Evolutionary conservation across 2,329 filamentous ascomycete species (phyloP).

Genomic region (Metarhizium album): DNA sequence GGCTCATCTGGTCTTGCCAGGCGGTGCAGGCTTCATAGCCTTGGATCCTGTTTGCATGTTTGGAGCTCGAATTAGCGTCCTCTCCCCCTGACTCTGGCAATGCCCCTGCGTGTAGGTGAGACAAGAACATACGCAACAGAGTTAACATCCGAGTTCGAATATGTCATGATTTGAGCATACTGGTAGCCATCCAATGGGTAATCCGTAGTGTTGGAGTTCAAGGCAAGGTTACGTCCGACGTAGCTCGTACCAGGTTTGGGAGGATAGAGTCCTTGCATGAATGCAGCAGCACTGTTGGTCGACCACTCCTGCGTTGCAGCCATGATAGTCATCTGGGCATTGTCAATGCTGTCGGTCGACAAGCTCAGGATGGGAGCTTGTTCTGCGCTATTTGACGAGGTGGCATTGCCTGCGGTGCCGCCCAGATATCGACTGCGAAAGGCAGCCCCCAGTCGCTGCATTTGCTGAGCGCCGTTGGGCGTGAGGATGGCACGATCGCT

Average conservation of each 20-base stretch:
- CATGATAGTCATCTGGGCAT: constrained; percentile 32
- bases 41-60: constrained; percentile 21
- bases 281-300: constrained; percentile 60
- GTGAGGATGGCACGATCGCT: constrained; percentile 29
- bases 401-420: constrained; percentile 11
- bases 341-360: constrained; percentile 33
- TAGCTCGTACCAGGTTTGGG: constrained; percentile 33
- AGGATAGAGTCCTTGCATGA: constrained; percentile 78
- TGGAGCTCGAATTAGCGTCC: constrained; percentile 1
- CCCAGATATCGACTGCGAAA: constrained; percentile 40
- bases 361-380: constrained; percentile 31
- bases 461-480: constrained; percentile 42
- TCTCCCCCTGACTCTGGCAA: background rate
- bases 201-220: constrained; percentile 37
- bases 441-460: constrained; percentile 34
- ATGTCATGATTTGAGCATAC: constrained; percentile 55
- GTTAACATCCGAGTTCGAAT: constrained; percentile 33
- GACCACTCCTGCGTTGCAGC: constrained; percentile 36
- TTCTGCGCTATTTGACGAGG: constrained; percentile 16
- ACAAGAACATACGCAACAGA: constrained; percentile 32
- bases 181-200: constrained; percentile 72
- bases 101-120: background rate
- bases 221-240: constrained; percentile 30
- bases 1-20: constrained; percentile 23
- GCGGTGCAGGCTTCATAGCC: constrained; percentile 27